Evolutionary conservation across 495 filamentous ascomycete species (phyloP), one percentile per base, ranked within the genome.

Genomic region (Emericellopsis terricola): DNA sequence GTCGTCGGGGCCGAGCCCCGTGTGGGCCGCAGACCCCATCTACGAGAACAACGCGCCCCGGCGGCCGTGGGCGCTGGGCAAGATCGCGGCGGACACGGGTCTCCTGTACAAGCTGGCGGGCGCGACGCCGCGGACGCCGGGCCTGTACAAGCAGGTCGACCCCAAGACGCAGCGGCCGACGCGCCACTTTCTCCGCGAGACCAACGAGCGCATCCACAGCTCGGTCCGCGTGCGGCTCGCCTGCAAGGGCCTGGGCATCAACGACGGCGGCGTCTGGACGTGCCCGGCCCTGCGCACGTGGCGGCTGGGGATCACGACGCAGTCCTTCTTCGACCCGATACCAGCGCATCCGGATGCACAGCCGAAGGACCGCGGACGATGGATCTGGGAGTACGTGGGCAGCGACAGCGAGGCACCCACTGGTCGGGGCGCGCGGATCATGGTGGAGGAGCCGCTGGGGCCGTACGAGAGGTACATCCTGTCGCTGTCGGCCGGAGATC

Each of bases 151-250:
- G 39, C 61, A 60, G 35, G 50, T 63, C 10, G 56, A 76, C 44
- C 68, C 68, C 0, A 36, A 59, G 9, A 67, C 53, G 15, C 60
- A 63, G 20, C 36, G 39, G 24, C 37, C 42, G 7, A 64, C 61
- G 13, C 16, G 40, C 2, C 47, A 49, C 13, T 68, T 63, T 28
- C 56, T 80, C 39, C 41, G 54, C 18, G 52, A 69, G 41, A 80
- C 75, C 10, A 65, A 73, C 44, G 73, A 80, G 57, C 65, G 71
- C 35, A 63, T 78, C 33, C 75, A 80, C 41, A 62, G 68, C 24
- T 68, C 57, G 28, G 73, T 71, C 4, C 62, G 75, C 9, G 55
- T 72, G 4, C 59, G 75, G 14, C 47, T 50, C 37, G 62, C 41
- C 42, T 69, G 41, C 46, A 55, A 52, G 29, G 75, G 73, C 0